Percentiles rank a stretch among this genome's conserved stretches.
These are phyloP conservation scores for Magnusiomyces paraingens DNA, from an alignment of 1,139 yeast genomes.

Conservation along the genomic window DNA sequence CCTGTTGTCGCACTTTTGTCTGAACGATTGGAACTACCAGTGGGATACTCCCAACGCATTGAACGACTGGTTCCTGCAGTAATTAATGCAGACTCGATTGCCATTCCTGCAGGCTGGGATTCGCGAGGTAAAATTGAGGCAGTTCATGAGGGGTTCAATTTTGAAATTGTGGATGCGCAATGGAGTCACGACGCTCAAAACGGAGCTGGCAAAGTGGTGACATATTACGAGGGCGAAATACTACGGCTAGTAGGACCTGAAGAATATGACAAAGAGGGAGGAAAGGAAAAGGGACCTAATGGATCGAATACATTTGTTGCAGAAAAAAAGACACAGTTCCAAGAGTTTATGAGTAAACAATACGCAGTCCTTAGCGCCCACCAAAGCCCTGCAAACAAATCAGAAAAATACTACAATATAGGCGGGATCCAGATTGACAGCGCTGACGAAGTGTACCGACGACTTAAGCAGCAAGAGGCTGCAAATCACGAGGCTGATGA, in stretches of 20 bases:
- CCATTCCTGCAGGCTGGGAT: constrained; percentile 42
- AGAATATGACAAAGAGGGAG: not conserved
- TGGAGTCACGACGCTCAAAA: constrained; percentile 17
- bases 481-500: constrained; percentile 12
- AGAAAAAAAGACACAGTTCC: constrained; percentile 21
- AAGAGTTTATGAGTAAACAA: constrained; percentile 24
- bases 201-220: constrained; percentile 5
- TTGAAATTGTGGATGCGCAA: constrained; percentile 16
- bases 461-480: constrained; percentile 25
- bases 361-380: constrained; percentile 20
- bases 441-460: constrained; percentile 26
- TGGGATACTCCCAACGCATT: constrained; percentile 10
- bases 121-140: constrained; percentile 33
- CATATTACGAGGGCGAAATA: constrained; percentile 3
- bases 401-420: constrained; percentile 15
- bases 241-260: not conserved
- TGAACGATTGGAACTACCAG: constrained; percentile 24
- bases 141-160: constrained; percentile 26
- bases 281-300: not conserved
- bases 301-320: not conserved
- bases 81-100: constrained; percentile 35
- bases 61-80: constrained; percentile 27
- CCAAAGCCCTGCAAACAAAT: not conserved
- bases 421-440: constrained; percentile 31
- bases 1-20: constrained; percentile 21